These are phyloP conservation scores for Paecilomyces sp. DNA, from an alignment of 2,329 filamentous ascomycete species.

Conservation along the genomic window DNA sequence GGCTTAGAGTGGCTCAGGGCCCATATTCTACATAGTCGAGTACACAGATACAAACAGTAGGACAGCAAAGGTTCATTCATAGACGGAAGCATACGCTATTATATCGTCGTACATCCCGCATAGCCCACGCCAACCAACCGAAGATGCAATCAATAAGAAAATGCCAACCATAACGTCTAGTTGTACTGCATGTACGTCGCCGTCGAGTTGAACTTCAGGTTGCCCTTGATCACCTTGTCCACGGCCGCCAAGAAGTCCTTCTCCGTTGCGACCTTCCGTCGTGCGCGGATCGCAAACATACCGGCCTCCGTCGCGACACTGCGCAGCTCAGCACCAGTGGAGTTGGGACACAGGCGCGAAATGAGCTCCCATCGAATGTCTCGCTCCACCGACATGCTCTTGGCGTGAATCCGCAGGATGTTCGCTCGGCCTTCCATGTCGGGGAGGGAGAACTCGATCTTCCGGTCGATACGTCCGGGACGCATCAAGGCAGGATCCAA, in stretches of 20 bases:
- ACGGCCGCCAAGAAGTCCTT: constrained; percentile 98
- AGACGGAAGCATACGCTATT: neutral
- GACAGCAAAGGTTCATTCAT: neutral
- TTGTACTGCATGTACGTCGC: constrained; percentile 99
- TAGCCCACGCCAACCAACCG: constrained; percentile 18
- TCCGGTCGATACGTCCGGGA: constrained; percentile 93
- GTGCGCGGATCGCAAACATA: constrained; percentile 93
- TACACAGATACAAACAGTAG: neutral
- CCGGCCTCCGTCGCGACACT: constrained; percentile 97
- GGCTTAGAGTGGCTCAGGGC: too few species aligned
- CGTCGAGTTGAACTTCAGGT: constrained; percentile 98
- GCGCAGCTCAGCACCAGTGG: constrained; percentile 89
- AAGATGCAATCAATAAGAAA: constrained; percentile 13
- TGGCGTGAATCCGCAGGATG: constrained; percentile 96
- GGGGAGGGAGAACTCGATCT: constrained; percentile 97
- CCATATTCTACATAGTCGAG: neutral
- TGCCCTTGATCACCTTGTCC: constrained; percentile 99
- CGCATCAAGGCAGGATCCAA: constrained; percentile 96
- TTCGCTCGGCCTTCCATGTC: constrained; percentile 96
- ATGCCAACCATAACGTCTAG: constrained; percentile 45
- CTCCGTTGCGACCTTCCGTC: constrained; percentile 96
- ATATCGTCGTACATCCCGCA: constrained; percentile 26
- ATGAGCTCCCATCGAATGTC: constrained; percentile 99
- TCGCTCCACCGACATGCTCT: constrained; percentile 98
- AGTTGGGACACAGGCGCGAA: constrained; percentile 91